Base-by-base conservation (phyloP, 345 rosid genomes). In the Syzygium aromaticum region DNA sequence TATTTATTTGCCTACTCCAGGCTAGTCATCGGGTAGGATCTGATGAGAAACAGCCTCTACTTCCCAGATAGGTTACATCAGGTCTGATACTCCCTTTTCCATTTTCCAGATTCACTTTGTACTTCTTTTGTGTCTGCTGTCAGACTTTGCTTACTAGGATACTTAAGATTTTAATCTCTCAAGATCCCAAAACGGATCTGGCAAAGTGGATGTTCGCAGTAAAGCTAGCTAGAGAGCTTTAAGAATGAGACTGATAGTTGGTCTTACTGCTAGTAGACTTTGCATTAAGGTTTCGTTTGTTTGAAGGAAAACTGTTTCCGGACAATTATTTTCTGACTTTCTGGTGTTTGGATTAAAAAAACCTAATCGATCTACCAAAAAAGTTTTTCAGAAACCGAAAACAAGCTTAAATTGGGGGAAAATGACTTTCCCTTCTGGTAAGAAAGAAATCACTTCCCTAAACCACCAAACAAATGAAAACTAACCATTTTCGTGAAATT, bases 11-110 rank as follows among this genome's bases (percentile, higher is more conserved):
- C 30, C 17, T 27, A 83, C 51, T 61, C 43, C 88, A 88, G 90
- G 91, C 91, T 22, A 90, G 63, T 56, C 91, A 85, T 85, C 87
- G 51, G 3, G 87, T 87, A 51, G 86, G 53, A 38, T 54, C 78
- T 8, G 89, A 90, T 86, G 91, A 90, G 85, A 88, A 59, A 85
- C 52, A 88, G 84, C 89, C 89, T 9, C 91, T 90, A 83, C 91
- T 88, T 85, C 90, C 91, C 23, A 43, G 89, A 82, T 90, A 90
- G 56, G 85, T 73, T 73, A 38, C 43, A 5, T 73, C 82, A 73
- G 82, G 82, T 73, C 82, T 38, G 49, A 38, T 67, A 8, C 82
- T 73, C 49, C 49, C 82, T 73, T 73, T 19, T 73, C 13, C 82
- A 38, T 73, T 73, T 67, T 73, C 49, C 82, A 73, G 23, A 38